Evolutionary conservation across 2,329 filamentous ascomycete species (phyloP).

Genomic region (Periconia sp.): DNA sequence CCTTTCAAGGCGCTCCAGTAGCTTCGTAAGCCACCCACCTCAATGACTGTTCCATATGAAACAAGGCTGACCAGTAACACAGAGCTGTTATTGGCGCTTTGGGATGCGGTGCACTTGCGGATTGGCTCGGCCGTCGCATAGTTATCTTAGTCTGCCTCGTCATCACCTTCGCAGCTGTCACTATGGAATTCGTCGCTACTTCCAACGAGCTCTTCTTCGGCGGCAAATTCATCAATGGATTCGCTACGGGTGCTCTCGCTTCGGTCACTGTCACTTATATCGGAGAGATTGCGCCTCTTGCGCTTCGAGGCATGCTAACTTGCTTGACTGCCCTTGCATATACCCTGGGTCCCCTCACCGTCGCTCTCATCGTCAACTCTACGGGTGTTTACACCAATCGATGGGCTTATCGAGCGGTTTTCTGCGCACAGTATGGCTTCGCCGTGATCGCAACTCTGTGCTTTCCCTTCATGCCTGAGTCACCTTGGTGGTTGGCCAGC

Average conservation of each 20-base stretch:
- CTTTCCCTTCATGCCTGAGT: constrained; percentile 34
- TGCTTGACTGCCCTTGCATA: constrained; percentile 50
- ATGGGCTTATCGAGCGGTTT: constrained; percentile 53
- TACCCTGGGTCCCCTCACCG: constrained; percentile 49
- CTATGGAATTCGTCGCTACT: constrained; percentile 51
- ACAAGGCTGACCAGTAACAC: not conserved
- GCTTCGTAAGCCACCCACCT: constrained; percentile 42
- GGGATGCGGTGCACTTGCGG: constrained; percentile 43
- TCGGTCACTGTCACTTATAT: constrained; percentile 49
- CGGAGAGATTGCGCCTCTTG: constrained; percentile 47
- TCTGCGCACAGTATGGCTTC: constrained; percentile 52
- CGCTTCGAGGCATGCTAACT: constrained; percentile 46
- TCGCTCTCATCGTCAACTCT: constrained; percentile 31
- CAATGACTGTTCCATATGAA: no score
- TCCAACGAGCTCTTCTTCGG: constrained; percentile 51
- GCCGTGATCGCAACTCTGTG: constrained; percentile 37
- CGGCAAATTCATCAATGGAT: constrained; percentile 53
- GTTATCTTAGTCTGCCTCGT: constrained; percentile 45
- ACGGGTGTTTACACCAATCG: constrained; percentile 45
- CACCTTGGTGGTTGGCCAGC: constrained; percentile 74
- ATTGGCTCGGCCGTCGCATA: constrained; percentile 43
- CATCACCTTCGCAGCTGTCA: constrained; percentile 47
- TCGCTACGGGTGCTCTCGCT: constrained; percentile 48
- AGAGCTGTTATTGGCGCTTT: constrained; percentile 40
- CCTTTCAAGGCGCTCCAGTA: constrained; percentile 52